phyloP scores from a whole-genome alignment of 768 basidiomycete species.

The Nidularia pulvinata region DNA sequence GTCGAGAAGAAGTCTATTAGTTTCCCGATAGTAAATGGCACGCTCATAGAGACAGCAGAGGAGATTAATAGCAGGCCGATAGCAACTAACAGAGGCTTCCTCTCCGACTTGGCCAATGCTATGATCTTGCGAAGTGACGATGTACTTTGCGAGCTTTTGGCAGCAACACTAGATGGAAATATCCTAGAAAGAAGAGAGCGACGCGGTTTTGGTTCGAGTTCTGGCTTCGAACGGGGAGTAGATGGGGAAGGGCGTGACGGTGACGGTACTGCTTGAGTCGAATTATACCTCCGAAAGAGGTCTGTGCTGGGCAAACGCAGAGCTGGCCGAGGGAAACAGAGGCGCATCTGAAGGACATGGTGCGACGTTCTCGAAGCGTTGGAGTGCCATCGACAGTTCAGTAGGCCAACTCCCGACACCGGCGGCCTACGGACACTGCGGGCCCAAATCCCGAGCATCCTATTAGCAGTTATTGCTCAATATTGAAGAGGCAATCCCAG shows the following conservation, averaged over 20 bases:
- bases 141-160: slow-evolving; percentile 31
- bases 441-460: slow-evolving; percentile 24
- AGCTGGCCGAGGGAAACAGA: too few species aligned
- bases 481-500: not conserved
- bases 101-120: slow-evolving; percentile 81
- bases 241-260: not conserved
- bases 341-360: too few species aligned
- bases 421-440: slow-evolving; percentile 14
- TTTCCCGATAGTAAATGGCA: slow-evolving; percentile 92
- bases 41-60: slow-evolving; percentile 87
- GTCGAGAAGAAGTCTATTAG: slow-evolving; percentile 93
- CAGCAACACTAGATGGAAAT: slow-evolving; percentile 6
- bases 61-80: slow-evolving; percentile 85
- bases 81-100: slow-evolving; percentile 72
- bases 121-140: slow-evolving; percentile 78
- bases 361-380: too few species aligned
- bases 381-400: slow-evolving; percentile 2
- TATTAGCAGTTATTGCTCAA: not conserved
- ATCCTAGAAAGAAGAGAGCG: slow-evolving; percentile 9
- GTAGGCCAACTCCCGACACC: not conserved
- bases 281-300: too few species aligned
- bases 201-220: too few species aligned
- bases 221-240: slow-evolving; percentile 6
- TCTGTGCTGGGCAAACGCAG: too few species aligned
- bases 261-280: not conserved